phyloP scores from a whole-genome alignment of 2,329 filamentous ascomycete species.

The Hymenoscyphus repandus region DNA sequence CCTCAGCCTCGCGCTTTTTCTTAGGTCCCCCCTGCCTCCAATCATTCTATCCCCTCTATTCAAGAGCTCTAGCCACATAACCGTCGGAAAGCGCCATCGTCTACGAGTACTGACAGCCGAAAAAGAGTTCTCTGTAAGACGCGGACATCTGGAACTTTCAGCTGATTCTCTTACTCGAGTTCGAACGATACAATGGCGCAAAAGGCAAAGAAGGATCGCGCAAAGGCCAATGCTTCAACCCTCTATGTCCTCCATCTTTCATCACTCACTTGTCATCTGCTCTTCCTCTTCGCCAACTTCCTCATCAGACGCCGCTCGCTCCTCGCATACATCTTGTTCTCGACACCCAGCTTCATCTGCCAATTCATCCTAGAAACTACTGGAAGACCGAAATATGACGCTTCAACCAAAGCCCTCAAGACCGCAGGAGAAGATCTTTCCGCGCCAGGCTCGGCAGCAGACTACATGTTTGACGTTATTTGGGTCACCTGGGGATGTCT shows the following conservation, averaged over 20 bases:
- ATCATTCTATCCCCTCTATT: not conserved
- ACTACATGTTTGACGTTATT: conserved; percentile 96
- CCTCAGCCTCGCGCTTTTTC: conserved; percentile 19
- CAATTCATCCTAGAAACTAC: conserved; percentile 82
- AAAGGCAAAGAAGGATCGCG: conserved; percentile 45
- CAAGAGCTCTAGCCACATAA: not conserved
- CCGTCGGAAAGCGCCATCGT: too few relatives aligned
- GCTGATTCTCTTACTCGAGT: not conserved
- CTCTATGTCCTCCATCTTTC: conserved; percentile 80
- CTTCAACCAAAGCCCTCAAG: conserved; percentile 50
- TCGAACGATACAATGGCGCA: conserved; percentile 28
- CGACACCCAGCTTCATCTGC: conserved; percentile 69
- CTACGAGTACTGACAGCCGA: not conserved
- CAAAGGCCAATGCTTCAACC: conserved; percentile 70
- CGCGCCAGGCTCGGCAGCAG: conserved; percentile 82
- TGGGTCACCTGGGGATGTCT: conserved; percentile 89
- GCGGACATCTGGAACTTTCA: too few relatives aligned
- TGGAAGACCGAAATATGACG: conserved; percentile 68
- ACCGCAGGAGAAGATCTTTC: conserved; percentile 82
- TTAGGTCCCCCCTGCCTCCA: not conserved
- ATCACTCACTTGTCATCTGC: conserved; percentile 62
- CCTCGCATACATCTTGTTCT: conserved; percentile 66
- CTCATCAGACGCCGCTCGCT: conserved; percentile 57
- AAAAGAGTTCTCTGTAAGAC: not conserved
- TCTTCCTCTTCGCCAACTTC: conserved; percentile 71